Conservation (phyloP, 1,139 yeast genomes). For the Blastobotrys buckinghamii region DNA sequence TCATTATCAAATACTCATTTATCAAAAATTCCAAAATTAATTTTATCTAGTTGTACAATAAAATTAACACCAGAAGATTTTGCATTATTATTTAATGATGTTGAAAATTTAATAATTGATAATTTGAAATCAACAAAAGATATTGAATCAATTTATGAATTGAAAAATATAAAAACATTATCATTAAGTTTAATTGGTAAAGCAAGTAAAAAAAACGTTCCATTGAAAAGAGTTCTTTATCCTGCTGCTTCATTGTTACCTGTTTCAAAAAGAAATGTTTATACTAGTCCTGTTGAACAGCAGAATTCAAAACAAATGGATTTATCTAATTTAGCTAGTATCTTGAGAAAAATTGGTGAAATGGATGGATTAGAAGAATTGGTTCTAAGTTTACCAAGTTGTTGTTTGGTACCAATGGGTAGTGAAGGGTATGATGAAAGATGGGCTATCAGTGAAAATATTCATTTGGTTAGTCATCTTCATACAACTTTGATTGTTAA, state of each 20-base stretch:
- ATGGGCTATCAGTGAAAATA: constrained; percentile 1
- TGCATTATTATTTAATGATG: not conserved
- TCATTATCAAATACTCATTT: not conserved
- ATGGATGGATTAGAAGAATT: not conserved
- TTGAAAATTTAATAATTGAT: constrained; percentile 7
- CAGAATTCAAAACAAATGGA: not conserved
- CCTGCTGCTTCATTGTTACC: constrained; percentile 7
- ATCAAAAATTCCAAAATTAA: constrained; percentile 1
- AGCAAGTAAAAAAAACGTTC: not conserved
- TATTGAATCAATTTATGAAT: not conserved
- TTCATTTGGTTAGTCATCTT: not conserved
- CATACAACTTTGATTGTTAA: constrained; percentile 1
- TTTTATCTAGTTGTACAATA: constrained; percentile 12
- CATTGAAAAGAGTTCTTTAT: not conserved
- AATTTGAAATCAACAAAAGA: constrained; percentile 7
- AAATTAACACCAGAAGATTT: not conserved
- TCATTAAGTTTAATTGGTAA: constrained; percentile 11
- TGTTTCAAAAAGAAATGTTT: not conserved
- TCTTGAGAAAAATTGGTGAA: not conserved
- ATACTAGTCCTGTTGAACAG: not conserved
- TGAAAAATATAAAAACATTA: constrained; percentile 2
- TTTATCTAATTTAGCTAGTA: not conserved
- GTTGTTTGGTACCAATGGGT: not conserved
- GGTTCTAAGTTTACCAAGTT: not conserved
- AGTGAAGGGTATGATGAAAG: not conserved